Percentiles rank a stretch among this genome's conserved stretches.
Conservation (phyloP, 371 early-diverging fungal species). For the Encephalitozoon romaleae region DNA sequence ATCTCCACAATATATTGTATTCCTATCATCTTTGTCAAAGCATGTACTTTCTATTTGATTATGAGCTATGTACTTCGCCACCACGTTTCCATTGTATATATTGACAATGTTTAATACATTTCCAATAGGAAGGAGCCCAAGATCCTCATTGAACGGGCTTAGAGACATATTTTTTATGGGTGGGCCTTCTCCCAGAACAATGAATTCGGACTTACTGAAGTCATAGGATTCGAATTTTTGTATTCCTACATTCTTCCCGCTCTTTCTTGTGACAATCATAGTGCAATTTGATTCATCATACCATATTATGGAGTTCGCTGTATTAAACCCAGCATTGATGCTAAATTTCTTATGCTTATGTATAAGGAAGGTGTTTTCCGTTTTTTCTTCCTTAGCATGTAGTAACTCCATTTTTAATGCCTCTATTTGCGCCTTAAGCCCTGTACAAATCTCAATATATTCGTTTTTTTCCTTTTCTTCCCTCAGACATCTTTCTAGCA, state of each 20-base stretch:
- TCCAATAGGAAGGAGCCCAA: background rate
- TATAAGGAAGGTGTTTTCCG: background rate
- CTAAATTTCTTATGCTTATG: conserved; percentile 1
- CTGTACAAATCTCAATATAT: conserved; percentile 5
- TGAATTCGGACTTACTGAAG: background rate
- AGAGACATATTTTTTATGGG: conserved; percentile 28
- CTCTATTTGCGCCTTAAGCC: conserved; percentile 26
- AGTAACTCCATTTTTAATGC: conserved; percentile 19
- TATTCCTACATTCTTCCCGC: conserved; percentile 3
- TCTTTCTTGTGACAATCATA: background rate
- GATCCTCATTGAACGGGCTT: conserved; percentile 41
- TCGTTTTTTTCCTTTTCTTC: conserved; percentile 25
- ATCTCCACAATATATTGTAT: conserved; percentile 34
- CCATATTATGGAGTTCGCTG: background rate
- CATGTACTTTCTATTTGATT: conserved; percentile 11
- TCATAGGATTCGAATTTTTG: conserved; percentile 5
- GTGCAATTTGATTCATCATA: background rate
- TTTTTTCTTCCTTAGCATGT: background rate
- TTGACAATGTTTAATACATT: conserved; percentile 34
- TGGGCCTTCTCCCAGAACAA: background rate
- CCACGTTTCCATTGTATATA: conserved; percentile 4
- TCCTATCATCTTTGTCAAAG: conserved; percentile 20
- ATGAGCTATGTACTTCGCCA: background rate
- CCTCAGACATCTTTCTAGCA: conserved; percentile 8
- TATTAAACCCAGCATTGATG: background rate